Evolutionary conservation across 495 filamentous ascomycete genomes (phyloP).

Genomic region (Neurospora africana): DNA sequence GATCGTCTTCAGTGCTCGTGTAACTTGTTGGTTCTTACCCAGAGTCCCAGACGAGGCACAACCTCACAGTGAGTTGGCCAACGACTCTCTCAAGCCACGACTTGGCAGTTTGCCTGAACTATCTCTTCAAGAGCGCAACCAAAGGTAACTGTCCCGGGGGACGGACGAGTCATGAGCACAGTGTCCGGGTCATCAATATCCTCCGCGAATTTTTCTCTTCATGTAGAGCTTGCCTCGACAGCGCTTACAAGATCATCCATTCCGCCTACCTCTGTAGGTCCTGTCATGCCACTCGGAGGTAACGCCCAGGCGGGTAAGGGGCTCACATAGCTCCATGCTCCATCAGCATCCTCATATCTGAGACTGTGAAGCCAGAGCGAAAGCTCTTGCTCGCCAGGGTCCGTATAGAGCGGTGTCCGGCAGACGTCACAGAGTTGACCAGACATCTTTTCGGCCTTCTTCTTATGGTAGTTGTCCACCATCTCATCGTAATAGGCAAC

Average conservation of each 20-base stretch:
- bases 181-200: not conserved
- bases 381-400: conserved; percentile 81
- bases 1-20: not conserved
- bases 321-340: conserved; percentile 79
- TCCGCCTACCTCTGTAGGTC: conserved; percentile 45
- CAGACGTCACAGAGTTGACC: conserved; percentile 73
- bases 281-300: conserved; percentile 55
- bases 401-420: conserved; percentile 79
- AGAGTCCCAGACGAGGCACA: not conserved
- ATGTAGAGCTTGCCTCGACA: conserved; percentile 19
- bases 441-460: conserved; percentile 84
- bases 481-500: conserved; percentile 92
- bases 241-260: conserved; percentile 43
- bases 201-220: not conserved
- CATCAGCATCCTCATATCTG: conserved; percentile 70
- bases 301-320: conserved; percentile 76
- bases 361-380: conserved; percentile 89
- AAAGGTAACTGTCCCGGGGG: not conserved
- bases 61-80: not conserved
- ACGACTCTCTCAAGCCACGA: not conserved
- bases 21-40: not conserved
- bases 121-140: not conserved
- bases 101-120: not conserved
- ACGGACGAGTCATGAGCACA: not conserved
- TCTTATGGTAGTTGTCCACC: conserved; percentile 73